Evolutionary conservation across 305 asterid genomes (phyloP), one percentile per base, ranked within the genome.

Genomic region (Nicotiana rustica): DNA sequence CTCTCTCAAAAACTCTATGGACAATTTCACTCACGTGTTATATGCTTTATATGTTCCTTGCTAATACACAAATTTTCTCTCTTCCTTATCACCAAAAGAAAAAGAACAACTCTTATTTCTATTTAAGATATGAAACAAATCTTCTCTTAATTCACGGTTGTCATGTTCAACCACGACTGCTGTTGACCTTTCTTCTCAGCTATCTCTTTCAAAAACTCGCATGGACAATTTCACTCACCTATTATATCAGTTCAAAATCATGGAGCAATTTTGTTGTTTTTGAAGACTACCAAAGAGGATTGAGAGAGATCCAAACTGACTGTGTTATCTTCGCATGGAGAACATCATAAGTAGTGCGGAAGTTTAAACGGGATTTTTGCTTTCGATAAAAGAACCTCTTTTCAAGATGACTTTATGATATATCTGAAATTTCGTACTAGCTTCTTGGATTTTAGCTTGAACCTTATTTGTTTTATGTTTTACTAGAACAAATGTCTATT

Each of bases 21-120:
- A 41, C 10, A 41, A 41, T 8, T 41, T 41, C 0, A 41, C 49
- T 8, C 10, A 8, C 49, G 12, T 1, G 2, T 8, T 8, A 41
- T 41, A 41, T 41, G 62, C 62, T 73, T 73, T 49, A 73, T 13
- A 73, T 73, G 21, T 47, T 73, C 62, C 79, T 47, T 25, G 41
- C 25, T 73, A 55, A 73, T 73, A 73, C 21, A 73, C 18, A 47
- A 13, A 49, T 44, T 14, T 73, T 60, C 79, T 41, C 49, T 41
- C 49, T 38, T 38, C 10, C 47, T 41, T 41, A 2, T 41, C 49
- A 41, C 49, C 49, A 41, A 36, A 36, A 36, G 1, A 8, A 41
- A 8, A 41, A 6, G 5, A 38, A 38, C 8, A 1, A 1, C 12
- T 41, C 49, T 7, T 41, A 6, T 41, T 41, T 41, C 49, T 41